Base-by-base conservation (phyloP, 352 stramenopile species). In the Globisporangium okanoganense region DNA sequence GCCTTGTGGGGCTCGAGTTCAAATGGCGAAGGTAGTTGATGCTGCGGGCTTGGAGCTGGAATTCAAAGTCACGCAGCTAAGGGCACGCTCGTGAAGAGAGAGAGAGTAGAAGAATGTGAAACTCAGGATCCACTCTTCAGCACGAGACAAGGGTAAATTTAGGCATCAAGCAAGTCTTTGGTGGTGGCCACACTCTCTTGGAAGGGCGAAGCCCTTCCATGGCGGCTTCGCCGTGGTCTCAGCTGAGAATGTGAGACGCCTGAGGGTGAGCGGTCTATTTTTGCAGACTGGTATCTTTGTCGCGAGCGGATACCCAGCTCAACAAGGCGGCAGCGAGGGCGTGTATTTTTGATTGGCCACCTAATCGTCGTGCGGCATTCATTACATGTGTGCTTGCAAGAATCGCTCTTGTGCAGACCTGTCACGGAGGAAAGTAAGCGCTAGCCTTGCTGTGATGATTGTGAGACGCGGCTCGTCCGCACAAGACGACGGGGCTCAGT, bases 31-130 rank as follows among this genome's bases (percentile, higher is more conserved):
- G 18, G 53, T 27, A 16, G 14, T 29, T 13, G 25, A 24, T 51
- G 38, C 25, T 41, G 40, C 13, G 54, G 3, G 53, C 25, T 51
- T 22, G 25, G 24, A 48, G 38, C 38, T 48, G 40, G 18, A 45
- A 61, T 27, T 13, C 25, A 31, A 52, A 61, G 55, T 61, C 41
- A 18, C 48, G 27, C 27, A 16, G 18, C 27, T 54, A 22, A 40
- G 33, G 18, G 16, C 9, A 20, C 6, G 31, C 50, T 47, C 22
- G 51, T 29, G 25, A 35, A 52, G 35, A 12, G 35, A 31, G 51
- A 22, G 24, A 16, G 20, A 47, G 18, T 55, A 14, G 49, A 41
- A n/a, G n/a, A 18, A 12, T 7, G 48, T 20, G 33, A 47, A n/a
- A 45, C 40, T 18, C 18, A 45, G 7, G 40, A 45, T 45, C 40